Evolutionary conservation across 2,329 filamentous ascomycete species (phyloP), one percentile per base, ranked within the genome.

Genomic region (Dothiorella sarmentorum): DNA sequence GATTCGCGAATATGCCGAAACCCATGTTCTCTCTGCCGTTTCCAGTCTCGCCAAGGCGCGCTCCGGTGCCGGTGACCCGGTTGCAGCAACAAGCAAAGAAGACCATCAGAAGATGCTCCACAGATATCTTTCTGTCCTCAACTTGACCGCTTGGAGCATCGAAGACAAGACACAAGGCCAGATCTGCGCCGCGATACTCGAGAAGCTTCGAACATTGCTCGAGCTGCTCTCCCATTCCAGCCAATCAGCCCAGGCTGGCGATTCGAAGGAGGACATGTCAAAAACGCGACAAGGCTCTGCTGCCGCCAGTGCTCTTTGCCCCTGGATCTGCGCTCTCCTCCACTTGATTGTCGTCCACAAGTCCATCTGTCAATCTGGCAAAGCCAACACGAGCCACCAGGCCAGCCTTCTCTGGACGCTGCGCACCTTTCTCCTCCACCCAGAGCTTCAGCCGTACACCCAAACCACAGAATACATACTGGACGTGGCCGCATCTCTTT

Each of bases 401-500:
- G 62, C 65, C 55, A 62, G 68, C 60, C 64, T 72, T 5, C 64
- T 73, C 61, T 65, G 63, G 60, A 64, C 69, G 4, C 67, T 80
- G 11, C 72, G 71, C 53, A 61, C 67, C 3, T 63, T 80, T 7
- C 65, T 78, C 22, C 64, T 67, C 13, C 69, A 76, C 45, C 69
- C 74, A 0, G 63, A 63, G 10, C 64, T 79, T n/a, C 70, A 72
- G 52, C 58, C 61, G 7, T 70, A 69, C 31, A 71, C 69, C 11
- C 60, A 62, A 2, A 70, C 71, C 4, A 65, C 71, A 1, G 74
- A 78, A 59, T 71, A 75, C 60, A 63, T 78, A 18, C 74, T 76
- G 62, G 78, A 80, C 60, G 70, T 78, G 6, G 70, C 75, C 15
- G 68, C 73, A 1, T 62, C 71, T 20, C 65, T 79, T 13, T 73